phyloP scores from a whole-genome alignment of 2,329 filamentous ascomycete species.

The Atkinsonella texensis region DNA sequence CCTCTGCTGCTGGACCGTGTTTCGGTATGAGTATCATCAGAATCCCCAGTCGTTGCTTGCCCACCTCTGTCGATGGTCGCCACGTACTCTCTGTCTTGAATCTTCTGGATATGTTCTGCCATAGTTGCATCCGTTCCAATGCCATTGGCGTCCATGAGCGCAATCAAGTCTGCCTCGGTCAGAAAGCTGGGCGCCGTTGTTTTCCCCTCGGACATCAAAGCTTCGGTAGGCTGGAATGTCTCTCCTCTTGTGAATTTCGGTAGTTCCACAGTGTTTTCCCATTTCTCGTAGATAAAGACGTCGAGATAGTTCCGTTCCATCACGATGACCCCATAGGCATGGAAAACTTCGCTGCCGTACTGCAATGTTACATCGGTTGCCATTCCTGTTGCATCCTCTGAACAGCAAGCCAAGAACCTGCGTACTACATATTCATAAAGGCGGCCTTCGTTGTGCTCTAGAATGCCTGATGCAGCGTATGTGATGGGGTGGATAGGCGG shows the following conservation, averaged over 20 bases:
- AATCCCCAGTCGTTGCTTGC: constrained; percentile 24
- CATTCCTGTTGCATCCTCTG: constrained; percentile 80
- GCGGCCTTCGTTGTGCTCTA: constrained; percentile 54
- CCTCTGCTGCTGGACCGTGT: constrained; percentile 19
- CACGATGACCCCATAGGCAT: constrained; percentile 72
- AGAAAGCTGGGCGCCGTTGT: constrained; percentile 76
- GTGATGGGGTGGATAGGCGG: constrained; percentile 93
- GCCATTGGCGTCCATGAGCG: constrained; percentile 95
- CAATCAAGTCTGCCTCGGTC: constrained; percentile 90
- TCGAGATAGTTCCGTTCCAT: constrained; percentile 87
- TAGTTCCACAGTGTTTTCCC: constrained; percentile 76
- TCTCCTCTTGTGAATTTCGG: constrained; percentile 73
- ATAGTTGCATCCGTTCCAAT: constrained; percentile 98
- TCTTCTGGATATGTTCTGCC: constrained; percentile 96
- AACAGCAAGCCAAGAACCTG: constrained; percentile 90
- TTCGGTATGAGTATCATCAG: constrained; percentile 21
- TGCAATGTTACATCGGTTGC: constrained; percentile 73
- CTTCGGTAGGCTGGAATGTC: constrained; percentile 75
- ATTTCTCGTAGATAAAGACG: constrained; percentile 92
- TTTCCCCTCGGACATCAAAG: constrained; percentile 81
- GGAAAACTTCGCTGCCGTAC: constrained; percentile 76
- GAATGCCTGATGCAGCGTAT: constrained; percentile 57
- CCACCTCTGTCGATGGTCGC: constrained; percentile 42
- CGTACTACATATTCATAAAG: constrained; percentile 90
- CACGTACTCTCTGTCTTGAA: constrained; percentile 82